These are phyloP conservation scores for Blastosporella zonata DNA, from an alignment of 1,284 basidiomycete species.

Conservation along the genomic window DNA sequence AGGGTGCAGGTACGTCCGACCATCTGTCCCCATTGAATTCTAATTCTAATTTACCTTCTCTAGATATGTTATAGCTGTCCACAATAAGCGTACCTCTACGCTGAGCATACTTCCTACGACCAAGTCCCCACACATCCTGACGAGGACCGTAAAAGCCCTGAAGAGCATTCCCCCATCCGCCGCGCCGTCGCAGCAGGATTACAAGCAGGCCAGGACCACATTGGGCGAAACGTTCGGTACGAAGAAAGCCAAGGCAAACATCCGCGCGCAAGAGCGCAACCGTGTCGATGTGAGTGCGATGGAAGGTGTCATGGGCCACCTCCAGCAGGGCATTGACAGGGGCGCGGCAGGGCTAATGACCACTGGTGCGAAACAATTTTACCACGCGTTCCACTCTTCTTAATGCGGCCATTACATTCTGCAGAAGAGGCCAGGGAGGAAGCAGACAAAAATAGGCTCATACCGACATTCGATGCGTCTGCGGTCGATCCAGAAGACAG, in stretches of 20 bases:
- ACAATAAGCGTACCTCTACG: slow-evolving; percentile 69
- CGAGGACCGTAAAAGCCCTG: slow-evolving; percentile 78
- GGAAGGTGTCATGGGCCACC: slow-evolving; percentile 72
- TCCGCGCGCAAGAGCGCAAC: slow-evolving; percentile 83
- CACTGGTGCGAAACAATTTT: slow-evolving; percentile 44
- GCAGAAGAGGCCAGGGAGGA: slow-evolving; percentile 64
- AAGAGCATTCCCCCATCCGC: slow-evolving; percentile 62
- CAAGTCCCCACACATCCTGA: slow-evolving; percentile 64
- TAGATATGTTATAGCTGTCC: slow-evolving; percentile 67
- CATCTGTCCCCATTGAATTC: not conserved
- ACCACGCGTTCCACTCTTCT: slow-evolving; percentile 1
- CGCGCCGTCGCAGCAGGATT: slow-evolving; percentile 49
- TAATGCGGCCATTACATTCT: not conserved
- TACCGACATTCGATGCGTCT: slow-evolving; percentile 68
- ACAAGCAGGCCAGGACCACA: slow-evolving; percentile 65
- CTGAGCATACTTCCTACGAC: slow-evolving; percentile 69
- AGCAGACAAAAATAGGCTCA: slow-evolving; percentile 63
- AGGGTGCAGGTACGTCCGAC: slow-evolving; percentile 56
- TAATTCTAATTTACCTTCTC: not conserved
- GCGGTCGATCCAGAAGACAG: slow-evolving; percentile 70
- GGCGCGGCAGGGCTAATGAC: slow-evolving; percentile 67
- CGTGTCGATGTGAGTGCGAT: slow-evolving; percentile 84
- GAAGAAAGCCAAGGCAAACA: slow-evolving; percentile 85
- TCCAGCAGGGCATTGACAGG: slow-evolving; percentile 78
- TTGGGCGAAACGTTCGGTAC: slow-evolving; percentile 92